Evolutionary conservation across 1,139 yeast species (phyloP).

Genomic region (Taphrina populina): DNA sequence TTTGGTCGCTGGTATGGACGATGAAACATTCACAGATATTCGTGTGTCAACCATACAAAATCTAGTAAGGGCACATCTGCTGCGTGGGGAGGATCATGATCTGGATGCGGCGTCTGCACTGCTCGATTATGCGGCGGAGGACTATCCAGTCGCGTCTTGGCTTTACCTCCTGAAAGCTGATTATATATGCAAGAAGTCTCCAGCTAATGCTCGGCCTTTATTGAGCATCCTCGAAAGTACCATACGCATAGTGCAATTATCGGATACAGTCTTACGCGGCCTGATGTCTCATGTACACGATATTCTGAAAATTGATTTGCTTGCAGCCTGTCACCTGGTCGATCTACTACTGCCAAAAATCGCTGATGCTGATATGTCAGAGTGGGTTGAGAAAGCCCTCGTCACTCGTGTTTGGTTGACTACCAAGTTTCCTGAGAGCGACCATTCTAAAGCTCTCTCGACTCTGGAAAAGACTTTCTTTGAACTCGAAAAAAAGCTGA

Average conservation of each 20-base stretch:
- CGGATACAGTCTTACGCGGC: not conserved
- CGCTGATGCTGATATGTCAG: constrained; percentile 12
- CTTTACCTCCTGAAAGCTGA: constrained; percentile 11
- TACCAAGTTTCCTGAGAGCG: constrained; percentile 14
- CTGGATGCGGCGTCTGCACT: not conserved
- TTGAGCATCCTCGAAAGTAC: constrained; percentile 13
- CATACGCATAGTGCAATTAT: constrained; percentile 22
- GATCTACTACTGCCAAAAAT: constrained; percentile 22
- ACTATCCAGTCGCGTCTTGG: constrained; percentile 27
- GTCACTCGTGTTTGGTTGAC: constrained; percentile 34
- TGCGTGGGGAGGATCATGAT: constrained; percentile 5
- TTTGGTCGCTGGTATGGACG: not conserved
- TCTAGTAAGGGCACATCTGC: constrained; percentile 18
- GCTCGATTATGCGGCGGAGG: constrained; percentile 19
- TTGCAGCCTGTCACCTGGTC: constrained; percentile 2
- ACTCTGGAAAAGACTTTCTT: not conserved
- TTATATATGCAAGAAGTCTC: not conserved
- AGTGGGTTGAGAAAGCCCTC: constrained; percentile 35
- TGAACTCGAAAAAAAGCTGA: constrained; percentile 33
- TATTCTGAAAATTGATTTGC: constrained; percentile 2
- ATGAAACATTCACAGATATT: constrained; percentile 1
- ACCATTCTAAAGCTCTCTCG: constrained; percentile 2
- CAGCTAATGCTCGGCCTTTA: not conserved
- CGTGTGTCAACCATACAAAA: constrained; percentile 18
- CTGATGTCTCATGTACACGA: constrained; percentile 20